A percentile compares a stretch with the other conserved stretches of the same genome.
These are phyloP conservation scores for Aspergillus costaricaensis DNA, from an alignment of 2,329 filamentous ascomycete species.

Conservation along the genomic window DNA sequence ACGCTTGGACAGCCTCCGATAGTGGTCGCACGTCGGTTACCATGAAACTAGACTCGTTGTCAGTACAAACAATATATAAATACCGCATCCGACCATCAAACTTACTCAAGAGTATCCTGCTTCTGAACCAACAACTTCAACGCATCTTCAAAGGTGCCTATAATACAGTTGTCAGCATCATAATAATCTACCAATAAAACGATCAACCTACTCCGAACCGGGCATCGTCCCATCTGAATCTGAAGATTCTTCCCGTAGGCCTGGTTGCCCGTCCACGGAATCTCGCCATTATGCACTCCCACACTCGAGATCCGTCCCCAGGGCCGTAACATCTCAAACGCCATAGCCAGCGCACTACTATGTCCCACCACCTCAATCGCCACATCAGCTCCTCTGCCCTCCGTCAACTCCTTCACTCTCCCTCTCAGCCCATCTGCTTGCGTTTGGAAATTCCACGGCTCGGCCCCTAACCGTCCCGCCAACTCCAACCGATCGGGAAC, in stretches of 20 bases:
- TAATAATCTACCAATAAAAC: too few relatives aligned
- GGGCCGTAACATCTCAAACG: constrained; percentile 70
- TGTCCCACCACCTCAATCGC: constrained; percentile 76
- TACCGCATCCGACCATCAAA: constrained; percentile 10
- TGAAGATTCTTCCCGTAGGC: constrained; percentile 68
- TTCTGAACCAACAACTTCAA: constrained; percentile 64
- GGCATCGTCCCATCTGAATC: constrained; percentile 73
- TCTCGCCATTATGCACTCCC: constrained; percentile 71
- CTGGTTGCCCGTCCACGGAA: constrained; percentile 65
- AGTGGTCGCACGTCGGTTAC: constrained; percentile 71
- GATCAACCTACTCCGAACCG: constrained; percentile 51
- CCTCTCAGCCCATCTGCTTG: constrained; percentile 60
- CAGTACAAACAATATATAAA: constrained; percentile 9
- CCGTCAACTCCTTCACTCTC: constrained; percentile 68
- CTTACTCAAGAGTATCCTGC: constrained; percentile 65
- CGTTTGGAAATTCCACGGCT: constrained; percentile 74
- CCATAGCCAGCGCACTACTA: constrained; percentile 66
- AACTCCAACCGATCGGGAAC: constrained; percentile 71
- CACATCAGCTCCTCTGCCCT: constrained; percentile 79
- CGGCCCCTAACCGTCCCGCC: constrained; percentile 72
- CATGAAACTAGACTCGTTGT: constrained; percentile 62
- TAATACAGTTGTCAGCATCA: too few relatives aligned
- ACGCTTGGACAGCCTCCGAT: constrained; percentile 60
- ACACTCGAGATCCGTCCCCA: constrained; percentile 73
- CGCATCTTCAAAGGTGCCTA: constrained; percentile 62